Percentiles rank a stretch among this genome's conserved stretches.
Evolutionary conservation across 306 rosid genomes (phyloP).

Genomic region (peach (Prunus persica)): Prunus_persica_NCBIv2 NC_034011.1:25730501-25731000

Average conservation of each 20-base stretch:
- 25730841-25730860: conserved; percentile 81
- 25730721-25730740: conserved; percentile 33
- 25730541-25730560: conserved; percentile 53
- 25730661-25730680: conserved; percentile 54
- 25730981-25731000: conserved; percentile 74
- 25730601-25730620: conserved; percentile 66
- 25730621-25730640: conserved; percentile 55
- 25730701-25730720: conserved; percentile 25
- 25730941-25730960: conserved; percentile 48
- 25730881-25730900: conserved; percentile 87
- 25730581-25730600: conserved; percentile 61
- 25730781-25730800: conserved; percentile 44
- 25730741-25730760: conserved; percentile 45
- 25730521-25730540: conserved; percentile 25
- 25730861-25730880: conserved; percentile 93
- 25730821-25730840: conserved; percentile 30
- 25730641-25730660: conserved; percentile 60
- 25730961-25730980: conserved; percentile 52
- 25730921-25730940: conserved; percentile 56
- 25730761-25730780: conserved; percentile 53
- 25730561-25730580: conserved; percentile 85
- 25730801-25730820: conserved; percentile 45
- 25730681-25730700: conserved; percentile 51
- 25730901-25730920: conserved; percentile 75
- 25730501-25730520: conserved; percentile 32